Evolutionary conservation across 2,329 filamentous ascomycete genomes (phyloP), one percentile per base, ranked within the genome.

Genomic region (Xylariaceae sp.): DNA sequence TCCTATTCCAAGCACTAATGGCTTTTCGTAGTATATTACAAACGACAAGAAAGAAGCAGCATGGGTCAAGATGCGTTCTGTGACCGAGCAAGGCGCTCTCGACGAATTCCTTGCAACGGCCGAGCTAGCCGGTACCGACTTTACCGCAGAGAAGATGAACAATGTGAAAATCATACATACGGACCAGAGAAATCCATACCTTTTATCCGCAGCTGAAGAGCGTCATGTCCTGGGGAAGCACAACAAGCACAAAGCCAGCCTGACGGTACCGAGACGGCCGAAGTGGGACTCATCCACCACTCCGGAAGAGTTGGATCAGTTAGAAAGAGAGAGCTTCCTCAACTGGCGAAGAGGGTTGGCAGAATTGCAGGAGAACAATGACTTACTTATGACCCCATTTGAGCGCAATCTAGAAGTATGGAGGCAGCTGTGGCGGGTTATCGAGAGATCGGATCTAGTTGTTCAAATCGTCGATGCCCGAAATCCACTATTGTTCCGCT

Each of bases 61-160:
- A 66, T 99, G 93, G 92, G 91, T 98, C 71, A 99, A 98, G 81
- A 98, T 99, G 95, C 91, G 93, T 79, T 96, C 91, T 73, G 90
- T 99, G 66, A 99, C 95, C 4, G 91, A 99, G 79, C 95, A 99
- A 76, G 93, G 89, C 65, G 93, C 93, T 44, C 86, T 99, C 60
- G 95, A 99, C 74, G 95, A 99, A 75, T 99, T 99, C 74, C 80
- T 99, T 62, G 90, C 89, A 54, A 99, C 95, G 1, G 96, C 95
- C 61, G 93, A 98, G 77, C 80, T 99, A 66, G 95, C 95, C n/a
- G 93, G 92, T 63, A 99, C 95, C 64, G 95, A 99, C 73, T 99
- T 99, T 75, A 98, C 93, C 1, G 96, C 95, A 23, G 93, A 98
- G 80, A 98, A 98, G 83, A 90, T 96, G 85, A 98, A 93, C 77